These are phyloP conservation scores for Gautieria morchelliformis DNA, from an alignment of 768 basidiomycete species.

Conservation along the genomic window DNA sequence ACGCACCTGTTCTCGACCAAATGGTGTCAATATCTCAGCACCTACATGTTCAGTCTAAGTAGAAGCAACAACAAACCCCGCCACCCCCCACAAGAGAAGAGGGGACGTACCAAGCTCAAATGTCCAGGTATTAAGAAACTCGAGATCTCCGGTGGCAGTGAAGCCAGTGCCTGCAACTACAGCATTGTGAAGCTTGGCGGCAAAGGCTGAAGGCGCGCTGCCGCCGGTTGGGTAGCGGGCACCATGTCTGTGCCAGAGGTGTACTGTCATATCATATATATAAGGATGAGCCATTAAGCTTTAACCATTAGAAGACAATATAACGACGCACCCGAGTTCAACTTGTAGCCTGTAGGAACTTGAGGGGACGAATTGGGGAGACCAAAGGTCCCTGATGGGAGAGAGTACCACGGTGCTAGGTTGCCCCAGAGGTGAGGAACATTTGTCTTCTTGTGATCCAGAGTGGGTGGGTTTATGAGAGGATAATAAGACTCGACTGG, in stretches of 20 bases:
- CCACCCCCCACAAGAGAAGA: too few relatives aligned
- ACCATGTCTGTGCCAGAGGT: slow-evolving; percentile 33
- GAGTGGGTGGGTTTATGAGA: slow-evolving; percentile 28
- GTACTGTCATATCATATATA: slow-evolving; percentile 27
- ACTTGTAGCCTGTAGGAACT: slow-evolving; percentile 36
- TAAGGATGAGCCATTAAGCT: too few relatives aligned
- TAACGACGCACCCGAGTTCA: slow-evolving; percentile 20
- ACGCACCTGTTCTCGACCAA: slow-evolving; percentile 71
- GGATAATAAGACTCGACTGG: slow-evolving; percentile 47
- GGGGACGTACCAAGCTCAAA: slow-evolving; percentile 14
- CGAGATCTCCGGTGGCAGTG: slow-evolving; percentile 53
- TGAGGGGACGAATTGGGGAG: slow-evolving; percentile 35
- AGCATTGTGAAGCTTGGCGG: slow-evolving; percentile 48
- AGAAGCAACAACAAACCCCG: not conserved
- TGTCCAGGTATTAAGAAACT: slow-evolving; percentile 76
- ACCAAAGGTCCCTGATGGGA: slow-evolving; percentile 35
- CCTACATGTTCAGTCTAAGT: slow-evolving; percentile 3
- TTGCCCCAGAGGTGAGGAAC: slow-evolving; percentile 38
- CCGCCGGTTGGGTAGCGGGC: slow-evolving; percentile 32
- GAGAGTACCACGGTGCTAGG: slow-evolving; percentile 42
- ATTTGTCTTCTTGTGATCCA: slow-evolving; percentile 34
- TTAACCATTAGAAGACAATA: too few relatives aligned
- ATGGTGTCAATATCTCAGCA: slow-evolving; percentile 59
- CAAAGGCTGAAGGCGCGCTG: slow-evolving; percentile 35
- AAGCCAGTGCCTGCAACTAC: slow-evolving; percentile 44